phyloP scores from a whole-genome alignment of 805 yeast species.

The Candida hispaniensis region DNA sequence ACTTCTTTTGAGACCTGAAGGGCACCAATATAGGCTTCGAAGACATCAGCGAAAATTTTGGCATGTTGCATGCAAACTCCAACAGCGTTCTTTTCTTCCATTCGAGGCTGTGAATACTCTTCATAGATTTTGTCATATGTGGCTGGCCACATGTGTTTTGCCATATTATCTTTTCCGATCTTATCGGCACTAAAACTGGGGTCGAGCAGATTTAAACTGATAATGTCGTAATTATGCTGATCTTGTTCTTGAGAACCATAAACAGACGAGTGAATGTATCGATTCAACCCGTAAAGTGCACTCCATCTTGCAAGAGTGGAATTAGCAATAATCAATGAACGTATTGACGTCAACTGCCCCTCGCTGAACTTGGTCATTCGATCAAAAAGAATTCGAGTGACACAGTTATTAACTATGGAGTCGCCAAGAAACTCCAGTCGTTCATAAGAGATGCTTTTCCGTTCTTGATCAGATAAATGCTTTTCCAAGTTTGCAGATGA shows the following conservation, averaged over 20 bases:
- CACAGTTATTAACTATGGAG: slow-evolving; percentile 62
- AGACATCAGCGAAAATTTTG: slow-evolving; percentile 76
- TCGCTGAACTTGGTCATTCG: slow-evolving; percentile 63
- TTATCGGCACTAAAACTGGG: no score
- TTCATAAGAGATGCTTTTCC: slow-evolving; percentile 63
- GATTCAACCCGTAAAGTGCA: slow-evolving; percentile 41
- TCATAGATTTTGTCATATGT: no score
- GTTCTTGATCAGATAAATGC: slow-evolving; percentile 46
- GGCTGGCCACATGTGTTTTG: no score
- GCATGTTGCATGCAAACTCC: slow-evolving; percentile 25
- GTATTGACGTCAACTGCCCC: slow-evolving; percentile 64
- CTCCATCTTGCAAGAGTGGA: slow-evolving; percentile 63
- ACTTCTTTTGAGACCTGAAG: slow-evolving; percentile 47
- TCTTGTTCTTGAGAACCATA: no score
- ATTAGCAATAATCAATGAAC: slow-evolving; percentile 66
- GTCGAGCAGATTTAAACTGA: no score
- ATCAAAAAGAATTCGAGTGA: slow-evolving; percentile 55
- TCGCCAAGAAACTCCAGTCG: slow-evolving; percentile 87
- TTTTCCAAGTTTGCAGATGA: slow-evolving; percentile 54
- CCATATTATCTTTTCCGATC: no score
- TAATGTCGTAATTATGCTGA: no score
- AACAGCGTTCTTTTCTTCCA: slow-evolving; percentile 8
- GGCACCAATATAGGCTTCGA: slow-evolving; percentile 93
- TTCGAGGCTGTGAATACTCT: no score
- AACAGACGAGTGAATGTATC: slow-evolving; percentile 17